These are phyloP conservation scores for Yamadazyma oceani DNA, from an alignment of 1,139 yeast species.

Conservation along the genomic window DNA sequence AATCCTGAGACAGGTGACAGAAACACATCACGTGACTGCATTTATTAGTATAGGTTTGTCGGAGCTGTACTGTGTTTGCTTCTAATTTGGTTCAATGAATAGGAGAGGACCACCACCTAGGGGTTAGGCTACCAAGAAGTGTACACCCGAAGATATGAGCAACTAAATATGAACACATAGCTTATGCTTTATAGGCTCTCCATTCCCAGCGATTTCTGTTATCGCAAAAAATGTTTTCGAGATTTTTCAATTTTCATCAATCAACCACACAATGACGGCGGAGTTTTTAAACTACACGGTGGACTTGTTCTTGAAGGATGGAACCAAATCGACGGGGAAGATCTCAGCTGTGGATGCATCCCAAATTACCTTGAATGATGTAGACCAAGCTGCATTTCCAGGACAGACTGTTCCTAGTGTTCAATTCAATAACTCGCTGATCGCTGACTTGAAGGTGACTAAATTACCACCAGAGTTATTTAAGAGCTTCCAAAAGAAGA, in stretches of 20 bases:
- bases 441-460: slow-evolving; percentile 50
- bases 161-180: too few relatives aligned
- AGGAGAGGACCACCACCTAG: too few relatives aligned
- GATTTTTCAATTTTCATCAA: neutral
- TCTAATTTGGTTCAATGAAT: too few relatives aligned
- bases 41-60: too few relatives aligned
- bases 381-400: slow-evolving; percentile 22
- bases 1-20: too few relatives aligned
- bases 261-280: slow-evolving; percentile 16
- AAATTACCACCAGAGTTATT: slow-evolving; percentile 43
- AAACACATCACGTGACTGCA: too few relatives aligned
- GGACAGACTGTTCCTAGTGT: slow-evolving; percentile 20
- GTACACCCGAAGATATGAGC: too few relatives aligned
- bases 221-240: neutral
- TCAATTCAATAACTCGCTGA: slow-evolving; percentile 31
- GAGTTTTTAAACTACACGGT: slow-evolving; percentile 60
- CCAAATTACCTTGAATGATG: slow-evolving; percentile 39
- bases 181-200: too few relatives aligned
- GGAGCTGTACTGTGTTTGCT: too few relatives aligned
- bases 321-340: slow-evolving; percentile 44
- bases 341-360: slow-evolving; percentile 45
- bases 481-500: slow-evolving; percentile 16
- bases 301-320: slow-evolving; percentile 47
- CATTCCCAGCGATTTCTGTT: too few relatives aligned
- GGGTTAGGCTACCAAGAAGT: too few relatives aligned